Conservation (phyloP, 176 grass and related monocot species). For the Elymus sibiricus region DNA sequence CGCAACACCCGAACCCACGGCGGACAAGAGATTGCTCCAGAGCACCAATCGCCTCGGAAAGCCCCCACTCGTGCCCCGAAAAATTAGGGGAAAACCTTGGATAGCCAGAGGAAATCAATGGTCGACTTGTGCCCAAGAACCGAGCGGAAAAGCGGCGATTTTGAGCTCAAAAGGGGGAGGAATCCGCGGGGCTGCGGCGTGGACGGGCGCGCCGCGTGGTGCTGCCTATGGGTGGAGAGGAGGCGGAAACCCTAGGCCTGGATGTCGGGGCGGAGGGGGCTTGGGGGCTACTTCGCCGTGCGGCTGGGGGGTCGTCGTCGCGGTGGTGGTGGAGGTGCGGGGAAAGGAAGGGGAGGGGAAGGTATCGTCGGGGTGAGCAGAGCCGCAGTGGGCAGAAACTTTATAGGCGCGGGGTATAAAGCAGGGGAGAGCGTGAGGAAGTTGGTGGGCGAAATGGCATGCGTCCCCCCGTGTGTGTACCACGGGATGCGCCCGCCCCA, state of each 20-base stretch:
- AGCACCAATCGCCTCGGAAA: background rate
- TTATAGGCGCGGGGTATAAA: constrained; percentile 35
- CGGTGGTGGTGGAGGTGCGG: constrained; percentile 29
- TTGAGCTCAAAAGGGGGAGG: background rate
- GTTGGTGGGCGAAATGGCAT: constrained; percentile 21
- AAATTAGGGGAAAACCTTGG: background rate
- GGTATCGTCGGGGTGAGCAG: constrained; percentile 30
- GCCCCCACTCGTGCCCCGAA: background rate
- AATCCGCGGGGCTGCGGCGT: background rate
- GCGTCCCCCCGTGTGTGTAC: constrained; percentile 19
- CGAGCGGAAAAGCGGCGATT: background rate
- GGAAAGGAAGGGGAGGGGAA: constrained; percentile 4
- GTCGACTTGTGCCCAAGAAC: background rate
- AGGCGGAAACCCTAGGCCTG: constrained; percentile 26
- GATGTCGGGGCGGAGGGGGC: background rate
- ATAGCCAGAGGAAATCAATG: background rate
- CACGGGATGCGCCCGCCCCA: constrained; percentile 22
- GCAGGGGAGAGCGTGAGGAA: constrained; percentile 17
- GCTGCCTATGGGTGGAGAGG: background rate
- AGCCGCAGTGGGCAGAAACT: constrained; percentile 37
- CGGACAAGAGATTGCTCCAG: background rate
- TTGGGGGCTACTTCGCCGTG: background rate
- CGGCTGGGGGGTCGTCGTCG: constrained; percentile 27
- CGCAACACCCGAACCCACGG: background rate
- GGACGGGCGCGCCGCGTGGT: background rate